Conservation (phyloP, 305 asterid species). For the Plantago coronopus region DNA sequence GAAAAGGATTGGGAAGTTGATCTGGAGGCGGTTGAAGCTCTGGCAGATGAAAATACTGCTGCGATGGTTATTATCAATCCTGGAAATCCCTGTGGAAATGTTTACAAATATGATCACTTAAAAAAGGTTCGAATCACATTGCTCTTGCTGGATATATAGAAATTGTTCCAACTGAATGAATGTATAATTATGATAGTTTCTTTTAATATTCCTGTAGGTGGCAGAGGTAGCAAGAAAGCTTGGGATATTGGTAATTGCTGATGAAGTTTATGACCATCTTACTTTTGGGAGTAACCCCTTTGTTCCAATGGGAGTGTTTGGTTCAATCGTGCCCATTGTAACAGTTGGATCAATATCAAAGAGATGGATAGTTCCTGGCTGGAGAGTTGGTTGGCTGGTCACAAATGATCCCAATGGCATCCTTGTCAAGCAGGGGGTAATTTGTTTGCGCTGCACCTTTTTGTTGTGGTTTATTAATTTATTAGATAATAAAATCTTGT, state of each 20-base stretch:
- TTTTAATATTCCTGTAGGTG: slow-evolving; percentile 32
- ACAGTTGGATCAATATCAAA: slow-evolving; percentile 84
- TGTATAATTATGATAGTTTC: not conserved
- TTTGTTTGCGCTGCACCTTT: not conserved
- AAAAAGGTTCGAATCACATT: slow-evolving; percentile 40
- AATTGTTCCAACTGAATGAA: not conserved
- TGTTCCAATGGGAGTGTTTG: slow-evolving; percentile 91
- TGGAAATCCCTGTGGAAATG: slow-evolving; percentile 87
- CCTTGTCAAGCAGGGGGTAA: slow-evolving; percentile 67
- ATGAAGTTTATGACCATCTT: slow-evolving; percentile 82
- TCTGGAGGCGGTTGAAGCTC: slow-evolving; percentile 51
- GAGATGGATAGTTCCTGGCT: slow-evolving; percentile 92
- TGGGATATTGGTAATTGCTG: slow-evolving; percentile 75
- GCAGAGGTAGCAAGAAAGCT: slow-evolving; percentile 81
- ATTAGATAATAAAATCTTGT: not conserved
- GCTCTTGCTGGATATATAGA: not conserved
- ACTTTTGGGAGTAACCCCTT: slow-evolving; percentile 69
- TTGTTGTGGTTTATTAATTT: not conserved
- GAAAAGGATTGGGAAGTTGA: slow-evolving; percentile 69
- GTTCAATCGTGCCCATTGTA: slow-evolving; percentile 65
- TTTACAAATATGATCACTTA: slow-evolving; percentile 56
- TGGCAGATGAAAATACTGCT: slow-evolving; percentile 62
- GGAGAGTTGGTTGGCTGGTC: slow-evolving; percentile 86
- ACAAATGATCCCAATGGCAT: slow-evolving; percentile 65
- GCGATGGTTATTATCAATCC: slow-evolving; percentile 77